Evolutionary conservation across 1,284 basidiomycete genomes (phyloP).

Genomic region (Marasmius fiardii): DNA sequence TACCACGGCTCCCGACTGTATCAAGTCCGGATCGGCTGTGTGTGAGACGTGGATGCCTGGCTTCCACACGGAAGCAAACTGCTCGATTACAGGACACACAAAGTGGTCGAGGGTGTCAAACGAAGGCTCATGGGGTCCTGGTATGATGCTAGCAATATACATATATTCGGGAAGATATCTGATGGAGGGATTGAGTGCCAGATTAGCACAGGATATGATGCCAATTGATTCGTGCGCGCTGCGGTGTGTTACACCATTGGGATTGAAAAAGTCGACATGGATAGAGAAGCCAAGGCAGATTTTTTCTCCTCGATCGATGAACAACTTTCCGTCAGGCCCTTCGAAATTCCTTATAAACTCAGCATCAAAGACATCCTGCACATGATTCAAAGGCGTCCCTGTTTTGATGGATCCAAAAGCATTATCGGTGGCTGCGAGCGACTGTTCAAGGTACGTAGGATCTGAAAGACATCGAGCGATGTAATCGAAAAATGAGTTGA

Average conservation of each 20-base stretch:
- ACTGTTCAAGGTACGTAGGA: not conserved
- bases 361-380: slow-evolving; percentile 5
- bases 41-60: slow-evolving; percentile 11
- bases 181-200: slow-evolving; percentile 8
- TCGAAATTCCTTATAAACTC: not conserved
- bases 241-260: not conserved
- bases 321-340: slow-evolving; percentile 7
- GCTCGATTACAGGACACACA: slow-evolving; percentile 17
- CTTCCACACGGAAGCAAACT: slow-evolving; percentile 13
- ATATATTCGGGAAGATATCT: slow-evolving; percentile 28
- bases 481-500: not conserved
- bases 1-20: not conserved
- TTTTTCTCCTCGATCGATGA: slow-evolving; percentile 5
- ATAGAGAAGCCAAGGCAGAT: slow-evolving; percentile 1
- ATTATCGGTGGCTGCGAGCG: not conserved
- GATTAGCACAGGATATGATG: slow-evolving; percentile 4
- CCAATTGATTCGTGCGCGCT: slow-evolving; percentile 4
- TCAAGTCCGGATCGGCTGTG: slow-evolving; percentile 3
- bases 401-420: not conserved
- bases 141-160: slow-evolving; percentile 26
- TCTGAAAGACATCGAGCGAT: slow-evolving; percentile 1
- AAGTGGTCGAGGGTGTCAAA: slow-evolving; percentile 15
- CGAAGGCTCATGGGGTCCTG: slow-evolving; percentile 19
- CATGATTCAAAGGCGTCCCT: not conserved
- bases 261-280: slow-evolving; percentile 11